Base-by-base conservation (phyloP, 2,329 filamentous ascomycete genomes). In the Fusarium dimerum region DNA sequence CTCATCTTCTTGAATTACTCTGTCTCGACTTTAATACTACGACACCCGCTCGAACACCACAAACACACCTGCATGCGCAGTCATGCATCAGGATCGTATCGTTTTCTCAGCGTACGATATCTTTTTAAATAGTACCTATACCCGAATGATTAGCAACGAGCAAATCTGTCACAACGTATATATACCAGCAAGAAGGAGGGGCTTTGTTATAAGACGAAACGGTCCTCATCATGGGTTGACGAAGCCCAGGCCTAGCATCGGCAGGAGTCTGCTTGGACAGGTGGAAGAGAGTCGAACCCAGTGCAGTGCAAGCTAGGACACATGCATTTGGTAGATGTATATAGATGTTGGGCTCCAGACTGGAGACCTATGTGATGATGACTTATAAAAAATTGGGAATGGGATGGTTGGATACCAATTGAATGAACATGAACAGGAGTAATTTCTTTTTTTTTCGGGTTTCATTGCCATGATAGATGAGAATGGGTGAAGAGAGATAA, bases 61-160 rank as follows among this genome's bases (percentile, higher is more conserved):
- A 45, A n/a, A 47, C 30, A 10, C 47, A 47, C 48, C 48, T 47
- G 48, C n/a, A 26, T 36, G 34, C 51, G 34, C 40, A 57, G n/a
- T 69, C 52, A 74, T 16, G 68, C 71, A 36, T 67, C 56, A 41
- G 68, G 73, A 57, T 85, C 81, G 74, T 97, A 97, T 68, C 90
- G 81, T 75, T 94, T 87, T 66, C 88, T 86, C 66, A 97, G 75
- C 26, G 90, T 85, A 63, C 93, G 87, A 76, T 97, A 97, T 69
- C 89, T 84, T 78, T 95, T 96, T 65, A 97, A 78, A 76, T 94
- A 96, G 56, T 66, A 65, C 55, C 63, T 66, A 66, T 65, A 63
- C 64, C 62, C 62, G 45, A 20, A 57, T 54, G 53, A 55, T 66
- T 56, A 66, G 63, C 60, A 59, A 60, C 54, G 40, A 60, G 32